phyloP scores from a whole-genome alignment of 2,329 filamentous ascomycete genomes.

The Penicillium sp. region DNA sequence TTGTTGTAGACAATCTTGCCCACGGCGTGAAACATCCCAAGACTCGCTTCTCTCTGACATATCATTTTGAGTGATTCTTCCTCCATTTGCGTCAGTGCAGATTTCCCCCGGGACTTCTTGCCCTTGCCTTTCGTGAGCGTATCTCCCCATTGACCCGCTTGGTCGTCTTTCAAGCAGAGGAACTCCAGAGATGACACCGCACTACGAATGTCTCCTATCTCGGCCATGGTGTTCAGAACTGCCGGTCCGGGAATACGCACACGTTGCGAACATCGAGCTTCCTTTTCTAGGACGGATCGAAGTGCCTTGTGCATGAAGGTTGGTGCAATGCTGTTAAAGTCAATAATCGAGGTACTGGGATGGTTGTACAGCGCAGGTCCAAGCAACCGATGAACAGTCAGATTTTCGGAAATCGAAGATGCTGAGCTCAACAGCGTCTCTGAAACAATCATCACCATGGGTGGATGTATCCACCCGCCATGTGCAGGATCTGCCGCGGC shows the following conservation, averaged over 20 bases:
- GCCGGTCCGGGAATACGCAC: slow-evolving; percentile 71
- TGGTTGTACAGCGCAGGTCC: slow-evolving; percentile 83
- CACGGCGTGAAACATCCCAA: slow-evolving; percentile 94
- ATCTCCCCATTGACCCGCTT: slow-evolving; percentile 70
- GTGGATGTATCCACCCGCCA: slow-evolving; percentile 53
- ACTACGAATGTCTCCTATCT: slow-evolving; percentile 87
- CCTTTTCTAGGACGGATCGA: slow-evolving; percentile 77
- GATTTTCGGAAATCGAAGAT: slow-evolving; percentile 80
- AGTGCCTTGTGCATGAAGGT: slow-evolving; percentile 82
- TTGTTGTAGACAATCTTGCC: slow-evolving; percentile 98
- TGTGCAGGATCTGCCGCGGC: slow-evolving; percentile 58
- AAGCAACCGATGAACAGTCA: slow-evolving; percentile 85
- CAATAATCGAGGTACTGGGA: slow-evolving; percentile 72
- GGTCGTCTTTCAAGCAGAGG: slow-evolving; percentile 76
- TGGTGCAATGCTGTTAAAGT: slow-evolving; percentile 89
- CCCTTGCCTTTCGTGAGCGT: slow-evolving; percentile 67
- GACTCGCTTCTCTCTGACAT: slow-evolving; percentile 79
- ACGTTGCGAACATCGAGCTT: slow-evolving; percentile 73
- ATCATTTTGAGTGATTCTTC: slow-evolving; percentile 75
- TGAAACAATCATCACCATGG: slow-evolving; percentile 85
- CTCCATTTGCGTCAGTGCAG: slow-evolving; percentile 68
- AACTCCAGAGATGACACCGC: slow-evolving; percentile 93
- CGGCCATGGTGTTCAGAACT: slow-evolving; percentile 74
- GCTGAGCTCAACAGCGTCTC: slow-evolving; percentile 85
- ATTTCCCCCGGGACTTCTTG: slow-evolving; percentile 55